Evolutionary conservation across 2,329 filamentous ascomycete genomes (phyloP), one percentile per base, ranked within the genome.

Genomic region (Trichoderma sp.): DNA sequence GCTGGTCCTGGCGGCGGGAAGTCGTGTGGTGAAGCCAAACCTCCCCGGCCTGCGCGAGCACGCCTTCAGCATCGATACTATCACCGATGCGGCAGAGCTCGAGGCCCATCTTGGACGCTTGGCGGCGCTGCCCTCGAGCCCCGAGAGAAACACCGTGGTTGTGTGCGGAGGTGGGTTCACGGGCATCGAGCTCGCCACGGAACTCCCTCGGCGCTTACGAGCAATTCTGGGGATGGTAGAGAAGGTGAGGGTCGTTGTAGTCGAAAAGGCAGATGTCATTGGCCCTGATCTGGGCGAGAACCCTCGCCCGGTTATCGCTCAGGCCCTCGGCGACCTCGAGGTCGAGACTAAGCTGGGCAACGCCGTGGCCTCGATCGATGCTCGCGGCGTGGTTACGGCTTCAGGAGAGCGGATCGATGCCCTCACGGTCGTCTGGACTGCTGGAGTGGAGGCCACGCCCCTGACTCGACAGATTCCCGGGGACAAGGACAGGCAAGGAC

Each of bases 381-480:
- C 75, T 0, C 67, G 76, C 2, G 79, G 81, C 3, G 80, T 85
- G 0, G 78, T 75, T 2, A 78, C 81, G 4, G 63, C 76, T 3
- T 79, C 78, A 2, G 83, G 83, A 6, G 82, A 84, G 65, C 78
- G 74, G 12, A 84, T 85, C 62, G 75, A 80, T 5, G 78, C 83
- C 7, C 71, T 77, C 2, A 85, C 84, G 0, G 79, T 79, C 3
- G 77, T 85, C 12, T 85, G 84, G 83, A 85, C 84, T 0, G 84
- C 81, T 0, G 83, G 84, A 0, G 76, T 84, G 59, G 74, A 75
- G 27, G 84, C 83, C 0, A 81, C 79, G 0, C 76, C 80, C 2
- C 76, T 85, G 45, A 82, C 83, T 6, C 71, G 78, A 31, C 82
- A 84, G 27, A 79, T 85, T 27, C 74, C 80, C 0, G 80, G 78